Percentiles rank a stretch among this genome's conserved stretches.
Evolutionary conservation across 805 yeast species (phyloP).

Genomic region (Saturnispora saitoi): DNA sequence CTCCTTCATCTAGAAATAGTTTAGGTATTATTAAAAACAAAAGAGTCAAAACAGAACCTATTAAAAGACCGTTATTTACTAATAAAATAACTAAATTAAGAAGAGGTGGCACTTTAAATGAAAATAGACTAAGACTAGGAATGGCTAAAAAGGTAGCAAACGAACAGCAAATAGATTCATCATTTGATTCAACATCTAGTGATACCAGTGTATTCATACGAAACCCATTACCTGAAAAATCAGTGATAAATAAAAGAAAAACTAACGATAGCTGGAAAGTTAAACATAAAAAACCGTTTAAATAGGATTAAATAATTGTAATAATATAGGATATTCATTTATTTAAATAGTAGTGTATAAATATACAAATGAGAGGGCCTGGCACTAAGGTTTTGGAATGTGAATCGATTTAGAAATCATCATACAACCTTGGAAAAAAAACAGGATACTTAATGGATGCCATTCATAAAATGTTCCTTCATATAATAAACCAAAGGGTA

Average conservation of each 20-base stretch:
- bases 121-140: slow-evolving; percentile 3
- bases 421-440: slow-evolving; percentile 75
- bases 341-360: not conserved
- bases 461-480: slow-evolving; percentile 54
- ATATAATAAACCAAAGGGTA: slow-evolving; percentile 62
- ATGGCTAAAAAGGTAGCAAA: slow-evolving; percentile 7
- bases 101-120: not conserved
- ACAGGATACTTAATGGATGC: slow-evolving; percentile 61
- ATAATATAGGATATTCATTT: not conserved
- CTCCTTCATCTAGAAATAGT: slow-evolving; percentile 11
- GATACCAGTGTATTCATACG: slow-evolving; percentile 4
- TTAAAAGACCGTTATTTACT: slow-evolving; percentile 6
- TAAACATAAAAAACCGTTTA: slow-evolving; percentile 22
- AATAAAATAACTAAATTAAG: not conserved
- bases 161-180: slow-evolving; percentile 1
- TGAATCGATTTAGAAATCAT: slow-evolving; percentile 87
- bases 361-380: not conserved
- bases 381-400: slow-evolving; percentile 67
- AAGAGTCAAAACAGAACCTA: not conserved
- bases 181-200: slow-evolving; percentile 7
- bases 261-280: slow-evolving; percentile 18
- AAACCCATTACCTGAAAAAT: not conserved
- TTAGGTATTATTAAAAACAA: not conserved
- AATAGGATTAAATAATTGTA: slow-evolving; percentile 9
- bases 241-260: not conserved